These are phyloP conservation scores for Diplogelasinospora grovesii DNA, from an alignment of 495 filamentous ascomycete species.

Conservation along the genomic window DNA sequence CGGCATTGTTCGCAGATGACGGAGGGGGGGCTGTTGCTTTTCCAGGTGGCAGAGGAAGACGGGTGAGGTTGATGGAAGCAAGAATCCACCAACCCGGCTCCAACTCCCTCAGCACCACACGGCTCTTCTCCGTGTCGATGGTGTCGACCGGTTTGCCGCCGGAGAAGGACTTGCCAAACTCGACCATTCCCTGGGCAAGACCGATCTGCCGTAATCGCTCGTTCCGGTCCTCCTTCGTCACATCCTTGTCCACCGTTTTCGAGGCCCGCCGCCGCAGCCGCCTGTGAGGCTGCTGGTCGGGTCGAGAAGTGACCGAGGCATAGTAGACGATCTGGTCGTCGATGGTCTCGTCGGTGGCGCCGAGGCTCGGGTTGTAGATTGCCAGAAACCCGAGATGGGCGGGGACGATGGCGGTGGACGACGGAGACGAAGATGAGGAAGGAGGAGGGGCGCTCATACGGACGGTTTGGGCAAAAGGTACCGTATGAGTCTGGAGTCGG, in stretches of 20 bases:
- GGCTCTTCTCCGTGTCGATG: constrained; percentile 82
- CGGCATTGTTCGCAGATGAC: not conserved
- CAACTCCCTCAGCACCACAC: constrained; percentile 78
- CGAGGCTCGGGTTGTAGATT: constrained; percentile 92
- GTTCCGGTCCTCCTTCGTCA: constrained; percentile 60
- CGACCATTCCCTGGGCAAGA: constrained; percentile 95
- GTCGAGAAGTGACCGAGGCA: constrained; percentile 54
- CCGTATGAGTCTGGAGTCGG: too few species aligned
- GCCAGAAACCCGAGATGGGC: constrained; percentile 83
- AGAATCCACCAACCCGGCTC: constrained; percentile 88
- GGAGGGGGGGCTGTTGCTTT: constrained; percentile 20
- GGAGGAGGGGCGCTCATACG: not conserved
- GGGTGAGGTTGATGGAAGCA: constrained; percentile 74
- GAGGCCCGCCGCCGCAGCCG: not conserved
- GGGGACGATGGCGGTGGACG: constrained; percentile 45
- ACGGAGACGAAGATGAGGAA: not conserved
- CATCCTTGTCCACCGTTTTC: constrained; percentile 16
- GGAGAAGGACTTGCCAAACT: constrained; percentile 85
- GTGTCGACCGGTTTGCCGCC: constrained; percentile 67
- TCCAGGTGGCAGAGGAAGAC: constrained; percentile 38
- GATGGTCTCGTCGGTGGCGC: constrained; percentile 78
- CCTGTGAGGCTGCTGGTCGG: constrained; percentile 17
- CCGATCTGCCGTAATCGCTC: constrained; percentile 86
- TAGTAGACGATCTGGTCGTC: constrained; percentile 90
- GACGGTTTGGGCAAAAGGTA: not conserved